Evolutionary conservation across 169 alveolate genomes (phyloP), one percentile per base, ranked within the genome.

Genomic region (Eimeria acervulina): DNA sequence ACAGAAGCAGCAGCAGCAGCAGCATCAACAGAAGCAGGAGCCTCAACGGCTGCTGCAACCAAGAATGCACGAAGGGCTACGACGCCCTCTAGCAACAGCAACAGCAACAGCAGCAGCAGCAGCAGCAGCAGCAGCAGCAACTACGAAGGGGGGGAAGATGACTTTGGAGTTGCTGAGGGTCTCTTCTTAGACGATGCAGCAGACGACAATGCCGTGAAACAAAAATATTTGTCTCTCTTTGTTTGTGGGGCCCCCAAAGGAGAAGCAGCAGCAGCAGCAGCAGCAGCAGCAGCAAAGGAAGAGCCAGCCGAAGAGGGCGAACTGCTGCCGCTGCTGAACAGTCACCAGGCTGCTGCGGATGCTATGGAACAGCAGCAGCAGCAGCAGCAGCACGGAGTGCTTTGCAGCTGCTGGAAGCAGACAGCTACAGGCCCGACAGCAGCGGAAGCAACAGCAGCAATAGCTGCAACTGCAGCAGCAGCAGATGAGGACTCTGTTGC

Each of bases 221-320:
- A 47, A 47, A 47, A 47, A 12, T 47, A 47, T 47, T 47, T 47
- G 55, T 47, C 55, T 47, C 55, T 47, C 12, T 47, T 17, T 55
- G 66, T 17, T 23, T 13, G 66, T 55, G 66, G 66, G 5, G n/a
- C 26, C 66, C 26, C n/a, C 66, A 55, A 4, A 66, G 26, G 40
- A 5, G 78, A 10, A 66, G 78, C 78, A 28, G 38, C 78, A 28
- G 80, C 80, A 68, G 80, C 44, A 68, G 42, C 80, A 68, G 40
- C 80, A 68, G 42, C 80, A 28, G 80, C 80, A 68, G 80, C 80
- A 68, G 42, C 80, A 26, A n/a, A 21, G 5, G 42, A 21, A 7
- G 42, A 47, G 55, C 19, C 55, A 7, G 55, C 55, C 55, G 55
- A 47, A 12, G 55, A 47, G 55, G 12, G 19, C 55, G 55, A 47